These are phyloP conservation scores for Udeniomyces megalosporus DNA, from an alignment of 768 basidiomycete genomes.

Conservation along the genomic window DNA sequence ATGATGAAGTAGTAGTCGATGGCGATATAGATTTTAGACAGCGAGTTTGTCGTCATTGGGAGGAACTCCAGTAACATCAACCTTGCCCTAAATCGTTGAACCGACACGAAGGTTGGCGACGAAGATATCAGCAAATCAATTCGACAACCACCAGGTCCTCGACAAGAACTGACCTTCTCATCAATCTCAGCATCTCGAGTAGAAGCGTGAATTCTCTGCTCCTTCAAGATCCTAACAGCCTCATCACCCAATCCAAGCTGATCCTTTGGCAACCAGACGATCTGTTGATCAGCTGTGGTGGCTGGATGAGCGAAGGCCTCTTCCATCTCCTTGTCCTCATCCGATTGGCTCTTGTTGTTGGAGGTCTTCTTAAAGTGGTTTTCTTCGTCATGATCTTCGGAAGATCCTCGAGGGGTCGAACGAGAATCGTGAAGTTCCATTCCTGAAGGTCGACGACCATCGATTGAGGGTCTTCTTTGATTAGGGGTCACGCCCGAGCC, in stretches of 20 bases:
- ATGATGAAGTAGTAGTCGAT: too few species aligned
- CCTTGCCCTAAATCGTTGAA: constrained; percentile 21
- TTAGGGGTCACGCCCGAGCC: too few species aligned
- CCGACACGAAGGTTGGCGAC: too few species aligned
- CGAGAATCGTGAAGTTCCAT: not conserved
- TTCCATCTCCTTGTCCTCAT: constrained; percentile 24
- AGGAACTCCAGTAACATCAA: constrained; percentile 27
- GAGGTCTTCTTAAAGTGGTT: not conserved
- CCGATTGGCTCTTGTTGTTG: not conserved
- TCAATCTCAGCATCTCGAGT: constrained; percentile 34
- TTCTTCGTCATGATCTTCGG: not conserved
- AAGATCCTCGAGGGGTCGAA: not conserved
- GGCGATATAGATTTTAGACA: not conserved
- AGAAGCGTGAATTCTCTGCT: constrained; percentile 40
- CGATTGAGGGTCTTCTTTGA: too few species aligned
- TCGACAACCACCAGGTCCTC: not conserved
- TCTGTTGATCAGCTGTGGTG: constrained; percentile 44
- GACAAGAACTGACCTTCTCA: constrained; percentile 19
- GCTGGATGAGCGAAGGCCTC: constrained; percentile 71
- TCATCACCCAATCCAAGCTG: constrained; percentile 43
- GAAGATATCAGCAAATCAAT: not conserved
- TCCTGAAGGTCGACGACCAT: not conserved
- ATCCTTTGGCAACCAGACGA: constrained; percentile 75
- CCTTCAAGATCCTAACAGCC: constrained; percentile 44
- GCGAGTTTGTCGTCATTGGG: constrained; percentile 19